A percentile compares a stretch with the other conserved stretches of the same genome.
Evolutionary conservation across 1,139 yeast species (phyloP).

Genomic region (Saccharomyces hybrid): DNA sequence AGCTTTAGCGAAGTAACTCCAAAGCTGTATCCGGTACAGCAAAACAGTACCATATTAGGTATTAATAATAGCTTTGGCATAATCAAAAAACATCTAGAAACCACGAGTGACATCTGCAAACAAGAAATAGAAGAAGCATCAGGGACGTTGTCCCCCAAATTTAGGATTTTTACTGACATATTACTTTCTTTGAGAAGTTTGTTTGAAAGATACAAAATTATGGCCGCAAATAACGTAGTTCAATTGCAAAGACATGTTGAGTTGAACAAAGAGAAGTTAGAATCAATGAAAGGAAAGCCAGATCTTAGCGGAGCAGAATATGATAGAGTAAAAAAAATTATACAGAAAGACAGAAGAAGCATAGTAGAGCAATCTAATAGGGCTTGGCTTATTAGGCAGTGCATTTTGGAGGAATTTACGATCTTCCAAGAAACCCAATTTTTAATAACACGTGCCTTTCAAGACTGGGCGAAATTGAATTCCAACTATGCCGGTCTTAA

Average conservation of each 20-base stretch:
- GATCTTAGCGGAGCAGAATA: constrained; percentile 63
- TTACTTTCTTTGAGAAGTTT: constrained; percentile 59
- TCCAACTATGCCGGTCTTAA: constrained; percentile 52
- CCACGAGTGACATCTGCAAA: constrained; percentile 46
- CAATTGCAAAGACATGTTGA: constrained; percentile 49
- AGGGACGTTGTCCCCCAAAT: constrained; percentile 56
- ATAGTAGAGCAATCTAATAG: constrained; percentile 64
- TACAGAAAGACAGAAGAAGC: constrained; percentile 50
- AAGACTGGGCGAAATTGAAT: constrained; percentile 64
- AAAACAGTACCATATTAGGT: constrained; percentile 41
- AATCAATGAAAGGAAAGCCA: constrained; percentile 49
- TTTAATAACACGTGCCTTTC: constrained; percentile 62
- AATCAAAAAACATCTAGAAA: constrained; percentile 47
- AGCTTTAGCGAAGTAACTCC: constrained; percentile 41
- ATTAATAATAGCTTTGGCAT: constrained; percentile 50
- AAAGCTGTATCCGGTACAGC: constrained; percentile 47
- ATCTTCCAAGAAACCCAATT: constrained; percentile 81
- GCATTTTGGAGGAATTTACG: constrained; percentile 65
- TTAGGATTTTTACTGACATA: constrained; percentile 68
- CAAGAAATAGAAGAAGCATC: constrained; percentile 52
- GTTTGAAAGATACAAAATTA: constrained; percentile 51
- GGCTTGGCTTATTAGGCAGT: constrained; percentile 76
- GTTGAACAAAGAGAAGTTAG: constrained; percentile 45
- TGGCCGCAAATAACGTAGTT: constrained; percentile 53
- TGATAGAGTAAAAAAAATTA: constrained; percentile 45